Evolutionary conservation across 495 filamentous ascomycete species (phyloP), one percentile per base, ranked within the genome.

Genomic region (Penicillium cataractarum): DNA sequence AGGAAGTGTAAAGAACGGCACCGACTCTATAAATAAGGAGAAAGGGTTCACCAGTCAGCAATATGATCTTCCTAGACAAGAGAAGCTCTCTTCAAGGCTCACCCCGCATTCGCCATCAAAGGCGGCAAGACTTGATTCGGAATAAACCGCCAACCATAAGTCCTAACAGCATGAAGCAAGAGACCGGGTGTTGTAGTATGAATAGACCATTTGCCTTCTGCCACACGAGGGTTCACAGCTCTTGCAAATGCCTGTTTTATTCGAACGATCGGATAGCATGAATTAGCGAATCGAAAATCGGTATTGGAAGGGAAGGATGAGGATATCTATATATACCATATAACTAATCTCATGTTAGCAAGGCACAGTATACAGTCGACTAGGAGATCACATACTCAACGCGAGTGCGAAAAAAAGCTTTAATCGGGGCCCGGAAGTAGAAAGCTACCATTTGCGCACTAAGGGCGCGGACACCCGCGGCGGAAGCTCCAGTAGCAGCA

Each of bases 91-190:
- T 33, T 12, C n/a, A 33, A n/a, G 22, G 61, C 81, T 60, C 68
- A 87, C 84, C 77, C 80, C 19, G 91, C 87, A 74, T 97, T 97
- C 35, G 92, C 93, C 37, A 96, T 74, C 32, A 97, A 76, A 50
- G 92, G 93, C 54, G 93, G 93, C 21, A 97, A 81, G 22, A 96
- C 86, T 76, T 97, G 92, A 62, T 94, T 89, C 1, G 92, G 93
- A 52, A 97, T 86, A 62, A 96, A 91, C 29, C 83, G 80, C 93
- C 93, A 97, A 42, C 93, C 93, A 61, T 95, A 83, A 56, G 86
- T 84, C 56, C 83, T 83, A 35, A 97, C 83, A 6, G 92, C 93
- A 68, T 95, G 91, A 21, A 87, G 80, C 19, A 97, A 80, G 26
- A 97, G 77, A 2, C 89, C 90, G 0, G 91, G 91, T 0, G 92